phyloP scores from a whole-genome alignment of 345 rosid genomes.

The Kandelia obovata region DNA sequence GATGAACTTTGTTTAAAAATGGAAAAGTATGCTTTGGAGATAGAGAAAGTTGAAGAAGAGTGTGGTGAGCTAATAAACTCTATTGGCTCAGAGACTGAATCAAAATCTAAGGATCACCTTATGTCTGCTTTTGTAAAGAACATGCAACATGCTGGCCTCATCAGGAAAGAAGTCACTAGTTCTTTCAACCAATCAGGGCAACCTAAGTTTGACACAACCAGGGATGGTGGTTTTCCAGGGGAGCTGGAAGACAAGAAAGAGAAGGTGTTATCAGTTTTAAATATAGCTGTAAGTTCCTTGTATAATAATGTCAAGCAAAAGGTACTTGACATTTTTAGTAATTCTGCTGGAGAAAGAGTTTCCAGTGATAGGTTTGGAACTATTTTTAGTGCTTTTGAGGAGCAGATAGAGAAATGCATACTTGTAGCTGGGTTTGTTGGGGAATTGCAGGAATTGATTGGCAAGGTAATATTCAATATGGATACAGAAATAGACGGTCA shows the following conservation, averaged over 20 bases:
- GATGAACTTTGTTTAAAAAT: slow-evolving; percentile 56
- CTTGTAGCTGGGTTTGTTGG: slow-evolving; percentile 52
- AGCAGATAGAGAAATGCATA: slow-evolving; percentile 73
- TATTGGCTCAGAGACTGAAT: slow-evolving; percentile 56
- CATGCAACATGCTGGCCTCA: slow-evolving; percentile 58
- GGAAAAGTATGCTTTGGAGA: slow-evolving; percentile 56
- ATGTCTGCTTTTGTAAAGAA: slow-evolving; percentile 60
- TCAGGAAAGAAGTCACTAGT: slow-evolving; percentile 45
- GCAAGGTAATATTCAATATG: slow-evolving; percentile 30
- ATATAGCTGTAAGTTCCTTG: slow-evolving; percentile 49
- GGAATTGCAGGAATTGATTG: slow-evolving; percentile 51
- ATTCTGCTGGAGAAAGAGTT: slow-evolving; percentile 35
- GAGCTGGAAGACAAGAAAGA: slow-evolving; percentile 55
- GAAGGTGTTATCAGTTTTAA: slow-evolving; percentile 51
- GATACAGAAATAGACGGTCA: slow-evolving; percentile 29
- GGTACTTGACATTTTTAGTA: slow-evolving; percentile 40
- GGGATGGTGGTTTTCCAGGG: slow-evolving; percentile 30
- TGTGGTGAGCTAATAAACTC: slow-evolving; percentile 57
- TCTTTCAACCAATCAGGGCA: slow-evolving; percentile 32
- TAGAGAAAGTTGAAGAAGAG: slow-evolving; percentile 59
- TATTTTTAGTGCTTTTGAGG: slow-evolving; percentile 54
- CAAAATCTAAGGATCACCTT: slow-evolving; percentile 70
- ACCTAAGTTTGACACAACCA: slow-evolving; percentile 30
- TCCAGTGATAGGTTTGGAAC: slow-evolving; percentile 37
- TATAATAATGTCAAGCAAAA: slow-evolving; percentile 56